Evolutionary conservation across 768 basidiomycete genomes (phyloP).

Genomic region (Kondoa subrosea): DNA sequence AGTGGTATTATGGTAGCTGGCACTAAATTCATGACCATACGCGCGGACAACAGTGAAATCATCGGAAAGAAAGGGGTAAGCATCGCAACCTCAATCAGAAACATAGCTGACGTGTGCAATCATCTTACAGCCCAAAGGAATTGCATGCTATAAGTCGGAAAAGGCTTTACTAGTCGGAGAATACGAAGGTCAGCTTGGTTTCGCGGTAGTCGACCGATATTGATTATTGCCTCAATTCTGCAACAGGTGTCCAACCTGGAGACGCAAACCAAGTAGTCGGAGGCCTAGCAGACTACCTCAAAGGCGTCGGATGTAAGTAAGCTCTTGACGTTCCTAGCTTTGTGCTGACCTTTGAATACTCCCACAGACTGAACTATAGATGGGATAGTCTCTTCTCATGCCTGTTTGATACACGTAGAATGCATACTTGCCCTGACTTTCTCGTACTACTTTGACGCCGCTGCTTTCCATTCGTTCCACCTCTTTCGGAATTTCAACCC

Average conservation of each 20-base stretch:
- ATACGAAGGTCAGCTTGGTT: conserved; percentile 35
- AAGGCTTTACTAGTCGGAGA: conserved; percentile 68
- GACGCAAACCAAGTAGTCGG: conserved; percentile 7
- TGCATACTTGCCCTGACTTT: neutral
- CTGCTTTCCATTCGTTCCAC: too few species aligned
- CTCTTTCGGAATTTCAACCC: too few species aligned
- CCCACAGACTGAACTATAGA: neutral
- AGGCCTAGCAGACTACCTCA: conserved; percentile 1
- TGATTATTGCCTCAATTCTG: neutral
- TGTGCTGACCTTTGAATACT: neutral
- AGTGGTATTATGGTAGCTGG: neutral
- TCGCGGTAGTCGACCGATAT: neutral
- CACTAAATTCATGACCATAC: conserved; percentile 5
- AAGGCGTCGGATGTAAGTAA: neutral
- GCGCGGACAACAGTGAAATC: conserved; percentile 5
- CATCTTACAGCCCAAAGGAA: conserved; percentile 49
- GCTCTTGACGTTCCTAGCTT: neutral
- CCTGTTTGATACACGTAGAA: neutral
- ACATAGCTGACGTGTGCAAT: neutral
- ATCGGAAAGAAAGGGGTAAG: conserved; percentile 9
- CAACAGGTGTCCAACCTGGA: conserved; percentile 1
- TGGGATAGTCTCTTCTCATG: neutral
- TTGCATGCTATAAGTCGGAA: conserved; percentile 59
- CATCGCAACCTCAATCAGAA: neutral
- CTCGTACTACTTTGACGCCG: too few species aligned